These are phyloP conservation scores for Boletales sp. DNA, from an alignment of 768 basidiomycete species.

Conservation along the genomic window DNA sequence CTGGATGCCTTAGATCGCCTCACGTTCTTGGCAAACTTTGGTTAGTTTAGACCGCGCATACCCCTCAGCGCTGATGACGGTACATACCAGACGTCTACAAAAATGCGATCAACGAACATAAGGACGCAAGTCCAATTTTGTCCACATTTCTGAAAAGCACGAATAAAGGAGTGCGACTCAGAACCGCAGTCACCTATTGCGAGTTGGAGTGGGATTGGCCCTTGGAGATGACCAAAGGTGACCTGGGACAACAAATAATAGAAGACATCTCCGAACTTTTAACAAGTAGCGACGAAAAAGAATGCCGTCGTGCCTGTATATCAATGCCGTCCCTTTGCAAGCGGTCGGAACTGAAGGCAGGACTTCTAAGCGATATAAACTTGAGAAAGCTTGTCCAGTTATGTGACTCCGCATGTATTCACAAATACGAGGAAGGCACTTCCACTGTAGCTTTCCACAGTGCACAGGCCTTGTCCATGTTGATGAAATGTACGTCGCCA, in stretches of 20 bases:
- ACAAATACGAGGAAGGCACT: constrained; percentile 13
- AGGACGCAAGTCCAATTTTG: constrained; percentile 7
- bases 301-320: constrained; percentile 23
- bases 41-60: constrained; percentile 7
- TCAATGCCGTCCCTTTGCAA: constrained; percentile 30
- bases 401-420: constrained; percentile 10
- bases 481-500: constrained; percentile 19
- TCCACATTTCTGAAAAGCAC: constrained; percentile 11
- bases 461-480: constrained; percentile 24
- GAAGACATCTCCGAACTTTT: constrained; percentile 17
- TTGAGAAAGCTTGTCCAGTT: constrained; percentile 16
- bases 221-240: not conserved
- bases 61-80: not conserved
- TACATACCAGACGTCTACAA: constrained; percentile 14
- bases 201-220: constrained; percentile 23
- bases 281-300: not conserved
- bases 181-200: constrained; percentile 24
- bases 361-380: constrained; percentile 16
- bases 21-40: constrained; percentile 29
- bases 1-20: constrained; percentile 25
- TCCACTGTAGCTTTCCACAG: constrained; percentile 20
- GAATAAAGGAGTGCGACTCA: constrained; percentile 19
- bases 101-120: not conserved
- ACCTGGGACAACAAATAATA: constrained; percentile 3
- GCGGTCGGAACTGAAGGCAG: constrained; percentile 4